phyloP scores from a whole-genome alignment of 2,329 filamentous ascomycete genomes.

The Pseudocercospora musae region DNA sequence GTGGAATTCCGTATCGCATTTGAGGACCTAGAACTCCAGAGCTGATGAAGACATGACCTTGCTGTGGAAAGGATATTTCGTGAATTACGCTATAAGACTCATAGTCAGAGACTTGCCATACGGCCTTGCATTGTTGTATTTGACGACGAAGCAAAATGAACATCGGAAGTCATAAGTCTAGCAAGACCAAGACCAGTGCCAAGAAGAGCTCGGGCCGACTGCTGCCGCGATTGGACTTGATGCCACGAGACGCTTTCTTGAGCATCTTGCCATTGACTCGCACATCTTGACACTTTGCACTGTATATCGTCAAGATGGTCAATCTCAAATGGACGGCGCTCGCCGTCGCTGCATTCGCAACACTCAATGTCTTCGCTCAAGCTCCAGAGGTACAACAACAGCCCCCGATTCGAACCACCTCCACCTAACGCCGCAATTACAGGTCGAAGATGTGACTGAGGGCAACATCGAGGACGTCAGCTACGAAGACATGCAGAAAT shows the following conservation, averaged over 20 bases:
- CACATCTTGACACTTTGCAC: not conserved
- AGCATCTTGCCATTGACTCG: not conserved
- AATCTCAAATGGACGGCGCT: slow-evolving; percentile 69
- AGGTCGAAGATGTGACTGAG: slow-evolving; percentile 23
- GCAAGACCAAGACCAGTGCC: not conserved
- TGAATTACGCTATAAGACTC: not conserved
- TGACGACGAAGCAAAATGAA: not conserved
- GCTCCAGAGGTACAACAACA: slow-evolving; percentile 29
- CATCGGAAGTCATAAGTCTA: not conserved
- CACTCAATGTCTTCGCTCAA: slow-evolving; percentile 62
- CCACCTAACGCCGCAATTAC: slow-evolving; percentile 8
- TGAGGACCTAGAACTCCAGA: too few species aligned
- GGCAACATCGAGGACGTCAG: slow-evolving; percentile 16
- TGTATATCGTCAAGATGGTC: slow-evolving; percentile 55
- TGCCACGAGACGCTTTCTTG: not conserved
- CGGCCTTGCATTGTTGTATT: not conserved
- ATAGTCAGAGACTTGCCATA: not conserved
- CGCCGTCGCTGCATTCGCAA: slow-evolving; percentile 67
- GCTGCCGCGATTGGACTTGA: not conserved
- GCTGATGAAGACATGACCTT: not conserved
- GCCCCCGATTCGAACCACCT: slow-evolving; percentile 20
- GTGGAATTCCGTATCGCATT: too few species aligned
- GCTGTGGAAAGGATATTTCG: not conserved
- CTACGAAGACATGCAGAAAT: slow-evolving; percentile 22
- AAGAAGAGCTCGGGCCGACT: not conserved